Percentiles rank a stretch among this genome's conserved stretches.
These are phyloP conservation scores for Helicocarpus griseus DNA, from an alignment of 2,329 filamentous ascomycete genomes.

Conservation along the genomic window DNA sequence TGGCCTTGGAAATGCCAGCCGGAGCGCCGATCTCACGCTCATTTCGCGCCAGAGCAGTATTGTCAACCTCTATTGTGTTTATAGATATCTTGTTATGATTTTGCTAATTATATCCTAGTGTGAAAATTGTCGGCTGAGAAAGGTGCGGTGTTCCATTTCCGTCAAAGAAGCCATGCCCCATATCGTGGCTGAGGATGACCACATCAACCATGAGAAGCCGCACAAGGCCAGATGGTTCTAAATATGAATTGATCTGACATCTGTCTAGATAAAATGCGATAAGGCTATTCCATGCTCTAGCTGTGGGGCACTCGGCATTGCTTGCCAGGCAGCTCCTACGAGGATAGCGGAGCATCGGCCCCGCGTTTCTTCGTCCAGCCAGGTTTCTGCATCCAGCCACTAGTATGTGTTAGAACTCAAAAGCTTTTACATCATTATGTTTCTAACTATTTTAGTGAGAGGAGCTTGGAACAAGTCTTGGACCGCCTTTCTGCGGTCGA, in stretches of 20 bases:
- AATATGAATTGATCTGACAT: slow-evolving; percentile 11
- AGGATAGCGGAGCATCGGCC: background rate
- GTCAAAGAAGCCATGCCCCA: no score
- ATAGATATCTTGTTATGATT: background rate
- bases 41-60: slow-evolving; percentile 19
- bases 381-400: slow-evolving; percentile 34
- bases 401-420: background rate
- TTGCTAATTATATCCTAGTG: slow-evolving; percentile 11
- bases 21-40: slow-evolving; percentile 6
- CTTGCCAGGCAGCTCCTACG: slow-evolving; percentile 4
- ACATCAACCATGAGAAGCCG: no score
- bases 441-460: background rate
- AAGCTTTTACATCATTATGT: background rate
- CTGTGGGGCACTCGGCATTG: background rate
- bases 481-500: slow-evolving; percentile 20
- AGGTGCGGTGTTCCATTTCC: slow-evolving; percentile 12
- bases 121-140: slow-evolving; percentile 20
- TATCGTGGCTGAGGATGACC: no score
- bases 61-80: background rate
- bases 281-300: slow-evolving; percentile 5
- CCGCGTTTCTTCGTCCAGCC: background rate
- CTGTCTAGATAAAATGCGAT: slow-evolving; percentile 10
- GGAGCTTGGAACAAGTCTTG: slow-evolving; percentile 26
- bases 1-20: background rate
- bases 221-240: background rate